These are phyloP conservation scores for Schizosaccharomyces osmophilus DNA, from an alignment of 805 yeast species.

Conservation along the genomic window DNA sequence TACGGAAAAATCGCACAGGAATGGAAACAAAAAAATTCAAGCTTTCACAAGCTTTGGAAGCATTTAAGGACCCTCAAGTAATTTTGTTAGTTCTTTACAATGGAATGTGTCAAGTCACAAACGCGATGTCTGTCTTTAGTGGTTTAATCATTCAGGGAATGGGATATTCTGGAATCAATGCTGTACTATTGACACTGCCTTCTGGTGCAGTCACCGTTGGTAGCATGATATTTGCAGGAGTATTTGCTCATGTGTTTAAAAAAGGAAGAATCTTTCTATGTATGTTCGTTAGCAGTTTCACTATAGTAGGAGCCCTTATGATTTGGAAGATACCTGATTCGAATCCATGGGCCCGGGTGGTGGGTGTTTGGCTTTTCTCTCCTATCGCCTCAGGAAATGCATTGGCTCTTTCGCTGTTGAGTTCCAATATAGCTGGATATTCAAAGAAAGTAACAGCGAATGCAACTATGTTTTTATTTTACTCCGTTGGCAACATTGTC, in stretches of 20 bases:
- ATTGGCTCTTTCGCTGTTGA: neutral
- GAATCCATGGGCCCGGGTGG: neutral
- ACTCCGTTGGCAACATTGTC: conserved; percentile 40
- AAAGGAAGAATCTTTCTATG: neutral
- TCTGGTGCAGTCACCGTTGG: conserved; percentile 23
- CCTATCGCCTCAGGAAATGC: neutral
- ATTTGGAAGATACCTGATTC: neutral
- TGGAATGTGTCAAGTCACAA: conserved; percentile 21
- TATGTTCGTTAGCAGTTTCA: neutral
- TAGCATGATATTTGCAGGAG: neutral
- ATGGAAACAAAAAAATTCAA: conserved; percentile 31
- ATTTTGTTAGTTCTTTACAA: conserved; percentile 24
- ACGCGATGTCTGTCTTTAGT: conserved; percentile 15
- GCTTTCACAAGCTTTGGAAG: conserved; percentile 28
- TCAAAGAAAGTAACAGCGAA: conserved; percentile 45
- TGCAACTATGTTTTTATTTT: conserved; percentile 36
- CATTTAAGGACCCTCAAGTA: conserved; percentile 21
- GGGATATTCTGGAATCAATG: conserved; percentile 19
- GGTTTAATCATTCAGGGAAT: conserved; percentile 23
- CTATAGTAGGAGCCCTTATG: neutral
- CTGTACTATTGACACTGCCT: conserved; percentile 24
- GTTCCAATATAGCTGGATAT: conserved; percentile 37
- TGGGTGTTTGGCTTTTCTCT: neutral
- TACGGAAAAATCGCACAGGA: conserved; percentile 31
- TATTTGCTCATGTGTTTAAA: neutral